Conservation (phyloP, 495 filamentous ascomycete genomes). For the Immersiella caudata region DNA sequence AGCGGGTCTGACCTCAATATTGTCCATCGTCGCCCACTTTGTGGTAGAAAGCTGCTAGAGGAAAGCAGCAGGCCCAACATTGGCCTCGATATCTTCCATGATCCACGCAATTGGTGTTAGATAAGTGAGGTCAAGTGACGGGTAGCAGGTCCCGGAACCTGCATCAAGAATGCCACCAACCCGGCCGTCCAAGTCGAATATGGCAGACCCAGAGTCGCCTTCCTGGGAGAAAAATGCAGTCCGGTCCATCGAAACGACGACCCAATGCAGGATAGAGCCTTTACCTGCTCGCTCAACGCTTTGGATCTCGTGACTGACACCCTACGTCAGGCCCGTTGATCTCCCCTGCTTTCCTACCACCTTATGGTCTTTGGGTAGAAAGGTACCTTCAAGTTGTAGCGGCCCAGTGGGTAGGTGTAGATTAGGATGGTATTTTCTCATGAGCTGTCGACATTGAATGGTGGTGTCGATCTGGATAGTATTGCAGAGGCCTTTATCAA, state of each 20-base stretch:
- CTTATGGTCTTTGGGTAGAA: background rate
- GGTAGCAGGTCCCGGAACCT: background rate
- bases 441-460: background rate
- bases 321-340: constrained; percentile 9
- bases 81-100: constrained; percentile 9
- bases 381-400: constrained; percentile 8
- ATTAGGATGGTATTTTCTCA: background rate
- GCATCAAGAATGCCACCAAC: constrained; percentile 10
- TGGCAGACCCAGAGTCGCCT: constrained; percentile 9
- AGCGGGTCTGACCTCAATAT: too few relatives aligned
- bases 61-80: constrained; percentile 10
- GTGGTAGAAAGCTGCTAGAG: constrained; percentile 1
- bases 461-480: background rate
- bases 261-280: constrained; percentile 7
- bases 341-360: constrained; percentile 13
- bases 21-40: too few relatives aligned
- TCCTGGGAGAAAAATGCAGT: constrained; percentile 7
- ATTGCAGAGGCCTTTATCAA: constrained; percentile 4
- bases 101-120: constrained; percentile 9
- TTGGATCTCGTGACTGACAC: constrained; percentile 18
- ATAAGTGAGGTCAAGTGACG: constrained; percentile 13
- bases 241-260: background rate
- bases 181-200: constrained; percentile 9
- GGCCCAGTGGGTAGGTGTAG: background rate
- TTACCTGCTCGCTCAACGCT: constrained; percentile 6